Base-by-base conservation (phyloP, 768 basidiomycete genomes). In the Leccinum sublutescens region DNA sequence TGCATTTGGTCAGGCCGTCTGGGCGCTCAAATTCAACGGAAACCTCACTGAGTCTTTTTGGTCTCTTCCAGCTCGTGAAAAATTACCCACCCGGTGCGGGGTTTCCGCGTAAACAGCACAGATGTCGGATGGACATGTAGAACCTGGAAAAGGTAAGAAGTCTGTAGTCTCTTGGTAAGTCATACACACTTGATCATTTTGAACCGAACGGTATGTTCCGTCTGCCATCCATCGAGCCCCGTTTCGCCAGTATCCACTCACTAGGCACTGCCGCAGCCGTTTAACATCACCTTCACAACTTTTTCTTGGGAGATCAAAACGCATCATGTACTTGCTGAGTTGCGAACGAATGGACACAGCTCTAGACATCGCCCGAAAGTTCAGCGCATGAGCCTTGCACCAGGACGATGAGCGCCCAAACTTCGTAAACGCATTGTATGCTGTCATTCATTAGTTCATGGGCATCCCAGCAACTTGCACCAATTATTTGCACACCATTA, bases 51-150 rank as follows among this genome's bases (percentile, higher is more conserved):
- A 45, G 86, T 87, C 70, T 95, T 97, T 64, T 93, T 95, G 0
- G 97, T 98, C 74, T 98, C 96, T 67, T 98, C 89, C 78, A 97
- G 87, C 71, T 98, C 95, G 66, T 98, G 94, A 68, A 88, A 98
- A 9, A 99, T 79, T 4, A 99, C 91, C 93, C 94, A 98, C 7
- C 92, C 91, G 1, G 89, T 89, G 23, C 86, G 82, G 9, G 97
- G 91, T 68, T 92, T 95, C 47, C 97, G 78, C 0, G 93, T 97
- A 70, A 98, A 98, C 54, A 98, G 76, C 7, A 97, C 93, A 1
- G 95, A 97, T 7, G 88, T 93, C 1, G 97, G 96, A 72, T 98
- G 96, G 4, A 93, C 89, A 75, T 95, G 85, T 21, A 99, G 75
- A 8, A 85, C 78, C 95, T 98, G 61, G 10, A 14, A 25, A 47